A percentile compares a stretch with the other conserved stretches of the same genome.
These are phyloP conservation scores for Peribolospora kevripleyi DNA, from an alignment of 768 basidiomycete species.

Conservation along the genomic window DNA sequence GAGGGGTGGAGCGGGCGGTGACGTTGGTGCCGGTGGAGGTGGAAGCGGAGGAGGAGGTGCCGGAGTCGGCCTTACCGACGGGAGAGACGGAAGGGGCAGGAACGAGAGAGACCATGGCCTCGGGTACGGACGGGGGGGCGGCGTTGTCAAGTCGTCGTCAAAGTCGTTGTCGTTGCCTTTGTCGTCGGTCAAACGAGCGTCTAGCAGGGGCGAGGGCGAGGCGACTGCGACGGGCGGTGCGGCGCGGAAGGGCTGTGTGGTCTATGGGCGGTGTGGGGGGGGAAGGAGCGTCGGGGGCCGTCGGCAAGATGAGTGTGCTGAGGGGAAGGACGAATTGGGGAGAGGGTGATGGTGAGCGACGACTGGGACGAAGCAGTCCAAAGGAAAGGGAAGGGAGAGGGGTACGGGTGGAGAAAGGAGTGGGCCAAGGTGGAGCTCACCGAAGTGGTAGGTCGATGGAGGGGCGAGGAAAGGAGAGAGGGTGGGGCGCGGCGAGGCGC, in stretches of 20 bases:
- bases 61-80: too few relatives aligned
- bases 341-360: slow-evolving; percentile 4
- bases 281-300: background rate
- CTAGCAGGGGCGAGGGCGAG: background rate
- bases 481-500: slow-evolving; percentile 2
- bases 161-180: slow-evolving; percentile 34
- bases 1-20: too few relatives aligned
- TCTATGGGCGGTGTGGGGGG: slow-evolving; percentile 37
- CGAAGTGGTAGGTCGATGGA: background rate
- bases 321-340: background rate
- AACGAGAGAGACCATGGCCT: too few relatives aligned
- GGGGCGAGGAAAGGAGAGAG: background rate
- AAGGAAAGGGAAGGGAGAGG: too few relatives aligned
- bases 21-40: too few relatives aligned
- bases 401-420: too few relatives aligned
- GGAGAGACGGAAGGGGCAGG: too few relatives aligned
- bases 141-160: too few relatives aligned
- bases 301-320: background rate
- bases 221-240: slow-evolving; percentile 1
- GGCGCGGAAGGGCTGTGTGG: slow-evolving; percentile 46
- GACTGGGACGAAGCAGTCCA: too few relatives aligned
- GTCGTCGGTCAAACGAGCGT: background rate
- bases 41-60: too few relatives aligned
- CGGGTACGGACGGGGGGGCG: too few relatives aligned
- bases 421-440: too few relatives aligned